A percentile compares a stretch with the other conserved stretches of the same genome.
Conservation (phyloP, 768 basidiomycete species). For the Termitomyces bulborhizus region DNA sequence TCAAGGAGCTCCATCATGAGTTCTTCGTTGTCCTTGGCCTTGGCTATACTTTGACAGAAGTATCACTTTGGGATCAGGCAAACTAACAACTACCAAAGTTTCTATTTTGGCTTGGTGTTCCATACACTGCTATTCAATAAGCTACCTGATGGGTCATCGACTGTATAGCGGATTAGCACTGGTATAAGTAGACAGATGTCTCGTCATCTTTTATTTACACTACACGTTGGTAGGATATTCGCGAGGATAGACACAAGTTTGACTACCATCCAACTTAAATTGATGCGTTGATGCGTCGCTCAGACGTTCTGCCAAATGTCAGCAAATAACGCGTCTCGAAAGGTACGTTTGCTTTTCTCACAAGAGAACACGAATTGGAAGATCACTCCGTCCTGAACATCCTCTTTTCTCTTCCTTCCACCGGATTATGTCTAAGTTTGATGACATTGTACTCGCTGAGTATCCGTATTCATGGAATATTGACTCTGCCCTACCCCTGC, state of each 20-base stretch:
- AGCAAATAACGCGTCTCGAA: conserved; percentile 7
- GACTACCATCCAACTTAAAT: no score
- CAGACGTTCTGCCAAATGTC: neutral
- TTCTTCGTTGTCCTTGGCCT: neutral
- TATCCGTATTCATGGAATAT: conserved; percentile 52
- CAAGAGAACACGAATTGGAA: no score
- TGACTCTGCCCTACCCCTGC: conserved; percentile 32
- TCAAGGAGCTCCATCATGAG: conserved; percentile 73
- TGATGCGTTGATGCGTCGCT: no score
- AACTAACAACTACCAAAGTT: neutral
- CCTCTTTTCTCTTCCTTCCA: neutral
- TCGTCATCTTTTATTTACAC: neutral
- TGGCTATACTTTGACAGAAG: neutral
- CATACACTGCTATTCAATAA: neutral
- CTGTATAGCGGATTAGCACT: neutral
- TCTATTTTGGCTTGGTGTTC: neutral
- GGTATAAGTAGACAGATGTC: neutral
- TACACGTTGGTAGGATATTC: neutral
- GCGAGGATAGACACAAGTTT: neutral
- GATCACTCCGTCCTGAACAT: neutral
- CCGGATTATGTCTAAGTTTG: conserved; percentile 18
- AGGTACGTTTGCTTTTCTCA: neutral
- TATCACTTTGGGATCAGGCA: neutral
- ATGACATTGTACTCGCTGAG: conserved; percentile 32
- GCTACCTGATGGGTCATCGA: neutral